phyloP scores from a whole-genome alignment of 768 basidiomycete genomes.

The Rhizopogon salebrosus region DNA sequence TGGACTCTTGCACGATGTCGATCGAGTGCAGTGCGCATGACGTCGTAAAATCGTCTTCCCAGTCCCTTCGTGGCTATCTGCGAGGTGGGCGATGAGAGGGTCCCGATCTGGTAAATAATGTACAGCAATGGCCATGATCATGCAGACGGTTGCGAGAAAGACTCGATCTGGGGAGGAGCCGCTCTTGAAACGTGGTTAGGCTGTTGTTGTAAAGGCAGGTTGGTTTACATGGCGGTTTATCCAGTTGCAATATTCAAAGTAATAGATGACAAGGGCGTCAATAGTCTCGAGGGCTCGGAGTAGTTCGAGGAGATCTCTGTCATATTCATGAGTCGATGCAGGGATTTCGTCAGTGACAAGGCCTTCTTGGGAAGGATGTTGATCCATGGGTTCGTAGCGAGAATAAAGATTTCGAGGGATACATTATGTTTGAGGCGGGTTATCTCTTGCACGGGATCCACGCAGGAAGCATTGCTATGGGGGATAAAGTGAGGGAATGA shows the following conservation, averaged over 20 bases:
- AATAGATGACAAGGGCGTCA: slow-evolving; percentile 68
- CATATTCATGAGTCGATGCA: slow-evolving; percentile 49
- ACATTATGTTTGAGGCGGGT: slow-evolving; percentile 36
- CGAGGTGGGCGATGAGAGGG: slow-evolving; percentile 47
- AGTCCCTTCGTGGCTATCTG: slow-evolving; percentile 55
- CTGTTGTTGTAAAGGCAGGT: slow-evolving; percentile 47
- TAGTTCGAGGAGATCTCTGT: slow-evolving; percentile 63
- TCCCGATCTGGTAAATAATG: slow-evolving; percentile 69
- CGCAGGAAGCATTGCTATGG: slow-evolving; percentile 26
- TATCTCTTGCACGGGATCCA: slow-evolving; percentile 36
- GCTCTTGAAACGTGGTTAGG: slow-evolving; percentile 73
- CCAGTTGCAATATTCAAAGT: slow-evolving; percentile 88
- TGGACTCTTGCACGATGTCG: slow-evolving; percentile 56
- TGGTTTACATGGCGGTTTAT: slow-evolving; percentile 77
- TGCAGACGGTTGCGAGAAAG: slow-evolving; percentile 66
- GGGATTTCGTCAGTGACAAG: slow-evolving; percentile 32
- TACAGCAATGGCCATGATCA: slow-evolving; percentile 68
- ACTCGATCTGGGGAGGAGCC: slow-evolving; percentile 62
- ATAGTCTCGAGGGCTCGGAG: slow-evolving; percentile 65
- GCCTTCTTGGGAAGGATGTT: slow-evolving; percentile 48
- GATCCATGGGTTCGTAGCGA: slow-evolving; percentile 38
- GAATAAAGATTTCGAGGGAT: slow-evolving; percentile 31
- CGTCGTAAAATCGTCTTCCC: slow-evolving; percentile 62
- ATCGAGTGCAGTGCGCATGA: slow-evolving; percentile 59
- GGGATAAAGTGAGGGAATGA: slow-evolving; percentile 5